Evolutionary conservation across 495 filamentous ascomycete species (phyloP).

Genomic region (Podospora bellae-mahoneyi): DNA sequence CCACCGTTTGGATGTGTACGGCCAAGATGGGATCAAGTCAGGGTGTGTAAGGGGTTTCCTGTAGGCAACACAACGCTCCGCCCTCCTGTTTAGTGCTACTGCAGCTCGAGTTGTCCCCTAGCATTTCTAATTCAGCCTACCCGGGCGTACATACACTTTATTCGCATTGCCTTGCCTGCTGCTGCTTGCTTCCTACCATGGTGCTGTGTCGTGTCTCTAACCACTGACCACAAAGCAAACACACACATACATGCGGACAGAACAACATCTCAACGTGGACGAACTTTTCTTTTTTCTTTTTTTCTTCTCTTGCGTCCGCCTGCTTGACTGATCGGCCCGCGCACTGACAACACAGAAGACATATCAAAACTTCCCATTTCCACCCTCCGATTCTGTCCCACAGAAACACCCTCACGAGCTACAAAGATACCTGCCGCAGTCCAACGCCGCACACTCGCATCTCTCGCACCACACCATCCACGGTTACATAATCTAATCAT

Average conservation of each 20-base stretch:
- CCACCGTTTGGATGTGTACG: not conserved
- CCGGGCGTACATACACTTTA: not conserved
- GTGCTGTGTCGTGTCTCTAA: not conserved
- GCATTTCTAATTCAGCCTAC: constrained; percentile 8
- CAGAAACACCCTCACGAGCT: not conserved
- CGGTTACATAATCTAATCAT: not conserved
- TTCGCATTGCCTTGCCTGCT: not conserved
- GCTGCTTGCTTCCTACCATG: not conserved
- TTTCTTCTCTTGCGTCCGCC: not conserved
- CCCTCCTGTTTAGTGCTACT: constrained; percentile 5
- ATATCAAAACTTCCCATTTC: not conserved
- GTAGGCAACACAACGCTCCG: constrained; percentile 17
- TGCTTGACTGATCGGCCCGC: not conserved
- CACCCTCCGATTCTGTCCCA: not conserved
- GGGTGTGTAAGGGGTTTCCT: constrained; percentile 23
- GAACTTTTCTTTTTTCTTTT: not conserved
- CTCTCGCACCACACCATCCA: constrained; percentile 5
- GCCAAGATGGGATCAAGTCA: not conserved
- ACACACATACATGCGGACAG: not conserved
- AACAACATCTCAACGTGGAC: not conserved
- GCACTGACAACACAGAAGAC: not conserved
- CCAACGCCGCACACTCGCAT: constrained; percentile 7
- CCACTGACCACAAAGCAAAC: not conserved
- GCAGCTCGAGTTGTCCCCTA: constrained; percentile 1
- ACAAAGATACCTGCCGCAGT: not conserved